phyloP scores from a whole-genome alignment of 75 land plant species.

The Picea glauca region DNA sequence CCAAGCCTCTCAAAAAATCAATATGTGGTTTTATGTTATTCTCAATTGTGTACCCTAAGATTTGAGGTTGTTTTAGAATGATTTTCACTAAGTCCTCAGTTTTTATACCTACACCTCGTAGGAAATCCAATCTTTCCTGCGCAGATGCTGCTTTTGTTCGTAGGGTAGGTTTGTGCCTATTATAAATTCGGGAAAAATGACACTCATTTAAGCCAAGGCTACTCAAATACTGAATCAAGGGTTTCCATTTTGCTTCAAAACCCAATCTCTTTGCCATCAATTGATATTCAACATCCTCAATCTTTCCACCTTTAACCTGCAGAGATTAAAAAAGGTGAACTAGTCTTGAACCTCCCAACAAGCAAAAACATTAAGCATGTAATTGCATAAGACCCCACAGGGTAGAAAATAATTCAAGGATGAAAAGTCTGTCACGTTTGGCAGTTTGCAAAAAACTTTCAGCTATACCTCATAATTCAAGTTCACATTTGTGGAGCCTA shows the following conservation, averaged over 20 bases:
- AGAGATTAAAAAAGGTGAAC: neutral
- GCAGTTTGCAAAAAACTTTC: neutral
- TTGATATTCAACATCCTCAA: slow-evolving; percentile 20
- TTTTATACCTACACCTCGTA: slow-evolving; percentile 65
- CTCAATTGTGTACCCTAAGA: slow-evolving; percentile 84
- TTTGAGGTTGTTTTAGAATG: slow-evolving; percentile 77
- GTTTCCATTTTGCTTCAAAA: slow-evolving; percentile 59
- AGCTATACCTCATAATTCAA: slow-evolving; percentile 2
- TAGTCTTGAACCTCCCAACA: neutral
- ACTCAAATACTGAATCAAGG: slow-evolving; percentile 70
- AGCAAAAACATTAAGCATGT: neutral
- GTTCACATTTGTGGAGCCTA: neutral
- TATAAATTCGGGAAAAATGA: slow-evolving; percentile 60
- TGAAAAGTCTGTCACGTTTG: neutral
- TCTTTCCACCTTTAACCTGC: slow-evolving; percentile 20
- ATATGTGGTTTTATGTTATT: slow-evolving; percentile 68
- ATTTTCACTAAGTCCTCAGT: slow-evolving; percentile 56
- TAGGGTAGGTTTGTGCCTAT: slow-evolving; percentile 76
- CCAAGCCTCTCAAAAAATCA: slow-evolving; percentile 57
- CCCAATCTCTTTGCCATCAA: slow-evolving; percentile 39
- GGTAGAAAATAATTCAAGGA: neutral
- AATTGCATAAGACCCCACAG: too few relatives aligned
- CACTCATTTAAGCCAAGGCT: slow-evolving; percentile 62
- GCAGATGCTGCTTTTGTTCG: slow-evolving; percentile 56
- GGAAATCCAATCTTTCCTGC: slow-evolving; percentile 60